A percentile compares a stretch with the other conserved stretches of the same genome.
Conservation (phyloP, 2,329 filamentous ascomycete genomes). For the Colletotrichum sp. region DNA sequence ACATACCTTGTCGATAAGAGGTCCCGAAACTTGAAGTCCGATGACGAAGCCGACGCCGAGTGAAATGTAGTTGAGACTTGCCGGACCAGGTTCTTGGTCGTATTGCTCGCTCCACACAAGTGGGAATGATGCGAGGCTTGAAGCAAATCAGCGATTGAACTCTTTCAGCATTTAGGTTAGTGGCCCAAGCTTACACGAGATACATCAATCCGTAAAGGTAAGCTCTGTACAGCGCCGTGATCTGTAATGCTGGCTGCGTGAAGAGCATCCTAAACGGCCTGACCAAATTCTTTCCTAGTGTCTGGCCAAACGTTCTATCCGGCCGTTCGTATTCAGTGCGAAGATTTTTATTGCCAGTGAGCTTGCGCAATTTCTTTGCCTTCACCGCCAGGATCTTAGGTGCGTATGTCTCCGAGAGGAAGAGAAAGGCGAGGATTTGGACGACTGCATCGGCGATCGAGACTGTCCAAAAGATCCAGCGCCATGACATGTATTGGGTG, state of each 20-base stretch:
- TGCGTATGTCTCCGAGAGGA: conserved; percentile 44
- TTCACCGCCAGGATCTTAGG: conserved; percentile 34
- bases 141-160: neutral
- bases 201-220: conserved; percentile 61
- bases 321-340: conserved; percentile 32
- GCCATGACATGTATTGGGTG: conserved; percentile 41
- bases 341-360: conserved; percentile 30
- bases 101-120: conserved; percentile 53
- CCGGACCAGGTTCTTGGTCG: conserved; percentile 46
- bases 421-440: conserved; percentile 37
- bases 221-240: conserved; percentile 53
- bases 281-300: conserved; percentile 36
- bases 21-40: conserved; percentile 57
- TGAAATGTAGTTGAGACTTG: conserved; percentile 58
- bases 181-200: conserved; percentile 38
- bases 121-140: conserved; percentile 55
- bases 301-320: conserved; percentile 27
- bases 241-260: conserved; percentile 54
- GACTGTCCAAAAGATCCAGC: conserved; percentile 50
- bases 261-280: conserved; percentile 55
- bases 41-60: conserved; percentile 59
- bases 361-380: conserved; percentile 29
- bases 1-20: conserved; percentile 36
- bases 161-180: fast-evolving
- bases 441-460: conserved; percentile 40